Conservation (phyloP, 139 green algal species). For the Closterium sp. region DNA sequence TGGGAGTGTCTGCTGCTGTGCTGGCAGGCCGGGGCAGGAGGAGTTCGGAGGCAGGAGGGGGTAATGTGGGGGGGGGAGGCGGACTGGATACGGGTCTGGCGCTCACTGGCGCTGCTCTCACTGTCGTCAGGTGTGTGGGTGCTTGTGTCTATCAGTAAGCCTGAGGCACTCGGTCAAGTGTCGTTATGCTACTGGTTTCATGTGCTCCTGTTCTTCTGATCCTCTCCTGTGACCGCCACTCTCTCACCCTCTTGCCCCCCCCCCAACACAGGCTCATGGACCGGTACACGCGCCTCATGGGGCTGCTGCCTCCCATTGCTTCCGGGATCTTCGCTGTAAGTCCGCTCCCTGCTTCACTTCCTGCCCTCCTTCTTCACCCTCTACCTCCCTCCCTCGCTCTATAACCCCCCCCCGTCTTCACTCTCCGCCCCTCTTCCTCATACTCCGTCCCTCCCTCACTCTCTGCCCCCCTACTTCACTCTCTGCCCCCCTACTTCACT, state of each 20-base stretch:
- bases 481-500: no score
- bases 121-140: conserved; percentile 17
- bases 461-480: neutral
- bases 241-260: neutral
- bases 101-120: conserved; percentile 30
- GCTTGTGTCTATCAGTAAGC: no score
- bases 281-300: conserved; percentile 32
- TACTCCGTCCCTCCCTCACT: no score
- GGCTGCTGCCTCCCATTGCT: conserved; percentile 28
- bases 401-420: no score
- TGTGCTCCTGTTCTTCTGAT: neutral
- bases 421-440: no score
- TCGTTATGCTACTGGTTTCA: no score
- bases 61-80: neutral
- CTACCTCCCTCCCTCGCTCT: no score
- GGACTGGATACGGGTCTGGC: conserved; percentile 1
- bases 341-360: neutral
- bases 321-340: conserved; percentile 21
- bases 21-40: neutral
- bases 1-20: neutral
- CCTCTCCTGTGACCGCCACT: neutral
- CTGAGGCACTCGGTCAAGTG: no score
- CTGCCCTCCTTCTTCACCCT: no score
- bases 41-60: neutral
- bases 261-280: conserved; percentile 30